Conservation (phyloP, 805 yeast species). For the Lipomyces japonicus region DNA sequence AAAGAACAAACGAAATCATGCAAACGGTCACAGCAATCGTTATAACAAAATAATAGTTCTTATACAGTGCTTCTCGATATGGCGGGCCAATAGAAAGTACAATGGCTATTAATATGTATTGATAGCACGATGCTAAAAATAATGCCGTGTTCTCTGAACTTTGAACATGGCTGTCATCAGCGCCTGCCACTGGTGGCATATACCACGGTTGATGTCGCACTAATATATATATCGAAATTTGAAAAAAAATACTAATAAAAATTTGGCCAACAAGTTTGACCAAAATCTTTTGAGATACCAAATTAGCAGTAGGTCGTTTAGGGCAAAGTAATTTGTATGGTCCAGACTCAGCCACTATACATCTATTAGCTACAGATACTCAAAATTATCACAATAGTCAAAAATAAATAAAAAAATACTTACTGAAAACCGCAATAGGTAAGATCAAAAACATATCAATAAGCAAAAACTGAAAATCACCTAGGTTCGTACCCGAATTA, state of each 20-base stretch:
- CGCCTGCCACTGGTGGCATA: conserved; percentile 47
- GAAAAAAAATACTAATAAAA: conserved; percentile 58
- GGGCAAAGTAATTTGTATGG: conserved; percentile 58
- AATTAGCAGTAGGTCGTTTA: conserved; percentile 89
- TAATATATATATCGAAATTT: conserved; percentile 60
- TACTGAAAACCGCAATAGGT: conserved; percentile 81
- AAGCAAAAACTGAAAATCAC: conserved; percentile 94
- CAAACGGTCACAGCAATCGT: conserved; percentile 53
- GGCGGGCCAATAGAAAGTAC: conserved; percentile 93
- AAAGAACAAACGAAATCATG: conserved; percentile 55
- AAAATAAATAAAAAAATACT: conserved; percentile 1
- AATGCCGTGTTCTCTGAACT: conserved; percentile 87
- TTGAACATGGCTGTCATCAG: conserved; percentile 71
- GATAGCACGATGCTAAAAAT: conserved; percentile 78
- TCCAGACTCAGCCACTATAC: conserved; percentile 82
- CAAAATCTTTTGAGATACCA: conserved; percentile 83
- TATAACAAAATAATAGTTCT: conserved; percentile 45
- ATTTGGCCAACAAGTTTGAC: conserved; percentile 81
- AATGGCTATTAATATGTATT: conserved; percentile 78
- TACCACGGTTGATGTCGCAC: conserved; percentile 71
- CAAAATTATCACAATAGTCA: too few species aligned
- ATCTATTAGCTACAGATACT: conserved; percentile 31
- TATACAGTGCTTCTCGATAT: conserved; percentile 68
- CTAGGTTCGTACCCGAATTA: conserved; percentile 84
- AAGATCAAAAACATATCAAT: conserved; percentile 86